Percentiles rank a stretch among this genome's conserved stretches.
Evolutionary conservation across 768 basidiomycete species (phyloP).

Genomic region (Antrodiella citrinella): DNA sequence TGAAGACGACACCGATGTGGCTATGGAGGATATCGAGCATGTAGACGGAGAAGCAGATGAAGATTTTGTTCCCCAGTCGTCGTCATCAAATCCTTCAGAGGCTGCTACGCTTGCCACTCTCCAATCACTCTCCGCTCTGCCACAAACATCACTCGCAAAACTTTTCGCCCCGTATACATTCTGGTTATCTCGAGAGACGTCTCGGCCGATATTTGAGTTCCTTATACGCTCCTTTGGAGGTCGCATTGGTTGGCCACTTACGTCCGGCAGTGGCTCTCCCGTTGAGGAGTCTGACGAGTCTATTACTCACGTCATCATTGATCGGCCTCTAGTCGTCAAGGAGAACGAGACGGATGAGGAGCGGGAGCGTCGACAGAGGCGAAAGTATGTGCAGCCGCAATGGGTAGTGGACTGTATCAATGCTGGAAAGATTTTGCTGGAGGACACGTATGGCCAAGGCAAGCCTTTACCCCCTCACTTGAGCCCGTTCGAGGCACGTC

Average conservation of each 20-base stretch:
- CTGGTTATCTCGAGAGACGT: slow-evolving; percentile 89
- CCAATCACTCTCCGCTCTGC: slow-evolving; percentile 52
- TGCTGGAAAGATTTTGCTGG: slow-evolving; percentile 71
- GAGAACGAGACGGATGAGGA: slow-evolving; percentile 46
- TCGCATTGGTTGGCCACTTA: slow-evolving; percentile 79
- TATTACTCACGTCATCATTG: slow-evolving; percentile 94
- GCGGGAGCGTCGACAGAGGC: slow-evolving; percentile 51
- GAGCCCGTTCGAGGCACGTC: slow-evolving; percentile 85
- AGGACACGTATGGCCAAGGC: slow-evolving; percentile 82
- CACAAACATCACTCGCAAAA: slow-evolving; percentile 45
- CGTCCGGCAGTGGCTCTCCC: slow-evolving; percentile 77
- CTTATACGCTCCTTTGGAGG: slow-evolving; percentile 89
- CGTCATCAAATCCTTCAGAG: slow-evolving; percentile 39
- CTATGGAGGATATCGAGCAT: slow-evolving; percentile 26
- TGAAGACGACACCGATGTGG: slow-evolving; percentile 27
- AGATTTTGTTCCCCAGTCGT: slow-evolving; percentile 59
- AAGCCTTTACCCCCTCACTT: slow-evolving; percentile 87
- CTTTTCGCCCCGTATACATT: slow-evolving; percentile 85
- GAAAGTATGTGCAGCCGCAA: slow-evolving; percentile 93
- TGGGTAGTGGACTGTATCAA: slow-evolving; percentile 98
- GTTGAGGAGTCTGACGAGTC: slow-evolving; percentile 67
- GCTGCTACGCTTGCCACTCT: slow-evolving; percentile 56
- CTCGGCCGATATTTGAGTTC: slow-evolving; percentile 91
- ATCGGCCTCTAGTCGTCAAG: slow-evolving; percentile 61
- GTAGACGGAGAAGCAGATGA: slow-evolving; percentile 20